These are phyloP conservation scores for Nyssa sinensis DNA, from an alignment of 148 eudicot species.

Conservation along the genomic window DNA sequence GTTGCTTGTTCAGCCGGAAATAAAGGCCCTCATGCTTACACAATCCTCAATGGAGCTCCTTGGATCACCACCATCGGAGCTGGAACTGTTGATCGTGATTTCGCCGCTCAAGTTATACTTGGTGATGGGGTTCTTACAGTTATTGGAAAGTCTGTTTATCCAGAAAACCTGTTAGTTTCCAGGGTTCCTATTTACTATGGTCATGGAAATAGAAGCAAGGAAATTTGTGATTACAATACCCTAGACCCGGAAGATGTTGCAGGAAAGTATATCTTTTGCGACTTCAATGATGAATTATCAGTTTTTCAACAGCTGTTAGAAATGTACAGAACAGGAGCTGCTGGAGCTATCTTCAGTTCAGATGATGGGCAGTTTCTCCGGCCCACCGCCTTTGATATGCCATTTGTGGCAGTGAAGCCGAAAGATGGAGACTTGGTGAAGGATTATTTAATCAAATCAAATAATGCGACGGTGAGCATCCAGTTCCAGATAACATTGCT, in stretches of 20 bases:
- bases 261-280: constrained; percentile 14
- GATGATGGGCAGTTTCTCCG: not conserved
- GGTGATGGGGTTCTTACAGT: constrained; percentile 14
- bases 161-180: constrained; percentile 16
- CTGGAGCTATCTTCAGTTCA: constrained; percentile 22
- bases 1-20: constrained; percentile 51
- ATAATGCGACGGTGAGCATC: constrained; percentile 12
- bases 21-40: constrained; percentile 14
- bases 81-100: constrained; percentile 40
- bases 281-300: not conserved
- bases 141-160: constrained; percentile 14
- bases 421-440: constrained; percentile 22
- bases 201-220: constrained; percentile 27
- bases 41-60: constrained; percentile 33
- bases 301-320: not conserved
- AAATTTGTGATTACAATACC: not conserved
- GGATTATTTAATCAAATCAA: not conserved
- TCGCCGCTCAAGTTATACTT: constrained; percentile 18
- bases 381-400: constrained; percentile 2
- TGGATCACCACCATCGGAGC: constrained; percentile 53
- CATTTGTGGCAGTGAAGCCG: constrained; percentile 15
- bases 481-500: constrained; percentile 16
- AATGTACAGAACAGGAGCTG: constrained; percentile 13
- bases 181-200: constrained; percentile 27
- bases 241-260: not conserved